These are phyloP conservation scores for Monilinia polystroma DNA, from an alignment of 2,329 filamentous ascomycete species.

Conservation along the genomic window DNA sequence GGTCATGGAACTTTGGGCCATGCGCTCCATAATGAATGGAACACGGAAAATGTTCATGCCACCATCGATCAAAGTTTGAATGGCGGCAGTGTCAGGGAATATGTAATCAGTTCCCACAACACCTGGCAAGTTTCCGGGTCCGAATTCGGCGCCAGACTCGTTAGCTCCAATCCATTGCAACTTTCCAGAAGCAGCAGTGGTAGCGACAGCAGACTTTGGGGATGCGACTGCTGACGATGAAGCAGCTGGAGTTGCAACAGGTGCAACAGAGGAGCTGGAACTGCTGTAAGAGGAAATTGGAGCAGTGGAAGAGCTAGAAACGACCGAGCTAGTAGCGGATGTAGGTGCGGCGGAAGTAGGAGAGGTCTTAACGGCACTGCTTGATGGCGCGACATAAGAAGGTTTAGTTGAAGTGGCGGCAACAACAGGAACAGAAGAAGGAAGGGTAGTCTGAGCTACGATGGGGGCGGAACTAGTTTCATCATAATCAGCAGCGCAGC, in stretches of 20 bases:
- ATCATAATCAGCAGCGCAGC: slow-evolving; percentile 16
- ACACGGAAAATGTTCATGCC: slow-evolving; percentile 24
- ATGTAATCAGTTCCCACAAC: slow-evolving; percentile 57
- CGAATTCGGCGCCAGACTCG: slow-evolving; percentile 63
- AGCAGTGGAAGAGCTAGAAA: not conserved
- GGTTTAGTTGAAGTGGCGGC: slow-evolving; percentile 3
- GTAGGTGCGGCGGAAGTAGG: not conserved
- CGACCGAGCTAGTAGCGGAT: not conserved
- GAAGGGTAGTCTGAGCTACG: slow-evolving; percentile 11
- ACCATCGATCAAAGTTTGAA: slow-evolving; percentile 23
- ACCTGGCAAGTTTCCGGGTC: slow-evolving; percentile 55
- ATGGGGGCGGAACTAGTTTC: slow-evolving; percentile 13
- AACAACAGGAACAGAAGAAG: slow-evolving; percentile 10
- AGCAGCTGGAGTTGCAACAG: not conserved
- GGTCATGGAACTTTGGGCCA: slow-evolving; percentile 50
- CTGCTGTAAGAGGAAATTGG: not conserved
- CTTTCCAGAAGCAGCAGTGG: slow-evolving; percentile 20
- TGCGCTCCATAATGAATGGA: slow-evolving; percentile 55
- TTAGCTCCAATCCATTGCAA: slow-evolving; percentile 33
- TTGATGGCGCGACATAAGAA: slow-evolving; percentile 4
- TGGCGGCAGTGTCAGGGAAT: slow-evolving; percentile 50
- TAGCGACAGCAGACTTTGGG: not conserved
- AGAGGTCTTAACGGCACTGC: not conserved
- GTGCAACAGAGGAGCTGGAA: too few relatives aligned
- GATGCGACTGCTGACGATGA: not conserved